Evolutionary conservation across 306 rosid species (phyloP).

Genomic region (barrel medic (Medicago truncatula)): DNA sequence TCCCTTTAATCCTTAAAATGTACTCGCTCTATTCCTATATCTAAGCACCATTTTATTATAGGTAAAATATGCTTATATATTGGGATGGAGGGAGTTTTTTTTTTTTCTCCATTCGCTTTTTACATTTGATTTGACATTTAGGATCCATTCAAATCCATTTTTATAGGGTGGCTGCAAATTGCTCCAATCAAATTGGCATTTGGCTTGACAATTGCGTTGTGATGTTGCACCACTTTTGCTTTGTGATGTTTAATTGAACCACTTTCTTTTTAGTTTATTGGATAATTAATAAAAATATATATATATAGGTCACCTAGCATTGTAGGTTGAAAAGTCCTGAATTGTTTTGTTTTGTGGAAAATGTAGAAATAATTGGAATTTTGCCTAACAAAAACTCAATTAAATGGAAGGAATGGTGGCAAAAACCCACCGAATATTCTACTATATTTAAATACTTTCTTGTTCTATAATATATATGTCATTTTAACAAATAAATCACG

Average conservation of each 20-base stretch:
- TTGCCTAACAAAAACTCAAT: constrained; percentile 31
- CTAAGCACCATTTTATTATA: too few relatives aligned
- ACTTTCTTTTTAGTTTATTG: constrained; percentile 27
- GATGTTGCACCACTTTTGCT: not conserved
- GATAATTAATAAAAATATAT: not conserved
- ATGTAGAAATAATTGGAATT: not conserved
- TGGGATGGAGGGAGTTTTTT: too few relatives aligned
- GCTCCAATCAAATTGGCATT: constrained; percentile 7
- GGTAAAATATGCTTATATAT: too few relatives aligned
- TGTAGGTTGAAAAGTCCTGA: constrained; percentile 6
- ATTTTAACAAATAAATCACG: too few relatives aligned
- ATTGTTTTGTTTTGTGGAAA: constrained; percentile 11
- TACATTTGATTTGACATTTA: not conserved
- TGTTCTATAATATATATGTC: too few relatives aligned
- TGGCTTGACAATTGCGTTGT: not conserved
- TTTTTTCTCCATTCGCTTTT: not conserved
- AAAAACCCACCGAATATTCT: constrained; percentile 37
- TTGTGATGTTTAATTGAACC: not conserved
- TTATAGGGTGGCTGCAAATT: not conserved
- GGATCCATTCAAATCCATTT: constrained; percentile 14
- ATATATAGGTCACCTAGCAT: not conserved
- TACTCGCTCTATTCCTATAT: too few relatives aligned
- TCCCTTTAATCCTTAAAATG: too few relatives aligned
- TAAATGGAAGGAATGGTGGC: constrained; percentile 35
- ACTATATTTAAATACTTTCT: not conserved